A percentile compares a stretch with the other conserved stretches of the same genome.
These are phyloP conservation scores for Immersiporthe knoxdaviesiana DNA, from an alignment of 2,329 filamentous ascomycete genomes.

Conservation along the genomic window DNA sequence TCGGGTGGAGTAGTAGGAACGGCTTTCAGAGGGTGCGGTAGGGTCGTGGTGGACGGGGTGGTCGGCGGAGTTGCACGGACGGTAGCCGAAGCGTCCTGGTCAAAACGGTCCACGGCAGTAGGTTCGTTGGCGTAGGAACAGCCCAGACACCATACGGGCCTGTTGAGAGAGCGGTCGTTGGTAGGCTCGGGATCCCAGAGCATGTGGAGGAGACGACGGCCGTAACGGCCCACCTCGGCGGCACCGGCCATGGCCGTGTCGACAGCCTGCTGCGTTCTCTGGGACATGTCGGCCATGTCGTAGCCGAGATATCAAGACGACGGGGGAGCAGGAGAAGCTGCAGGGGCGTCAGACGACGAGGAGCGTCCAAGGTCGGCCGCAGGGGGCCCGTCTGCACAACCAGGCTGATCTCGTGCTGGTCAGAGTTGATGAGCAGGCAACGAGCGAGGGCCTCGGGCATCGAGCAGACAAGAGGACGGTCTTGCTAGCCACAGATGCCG, in stretches of 20 bases:
- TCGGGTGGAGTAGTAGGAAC: constrained; percentile 51
- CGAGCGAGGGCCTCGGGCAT: neutral
- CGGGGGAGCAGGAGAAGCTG: neutral
- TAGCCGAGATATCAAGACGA: neutral
- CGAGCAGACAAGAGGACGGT: constrained; percentile 3
- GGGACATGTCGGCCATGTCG: constrained; percentile 27
- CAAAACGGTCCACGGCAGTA: neutral
- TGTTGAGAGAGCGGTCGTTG: constrained; percentile 70
- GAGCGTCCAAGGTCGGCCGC: neutral
- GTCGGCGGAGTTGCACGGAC: constrained; percentile 30
- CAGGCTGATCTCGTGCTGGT: neutral
- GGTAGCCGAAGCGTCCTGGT: constrained; percentile 27
- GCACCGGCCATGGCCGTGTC: constrained; percentile 45
- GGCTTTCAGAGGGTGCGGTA: constrained; percentile 22
- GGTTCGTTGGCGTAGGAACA: constrained; percentile 52
- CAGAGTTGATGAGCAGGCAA: neutral
- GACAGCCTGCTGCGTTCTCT: constrained; percentile 36
- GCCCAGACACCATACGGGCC: constrained; percentile 83
- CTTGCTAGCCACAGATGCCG: neutral
- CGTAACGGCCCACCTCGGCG: constrained; percentile 65
- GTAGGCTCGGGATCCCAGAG: constrained; percentile 89
- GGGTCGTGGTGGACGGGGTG: constrained; percentile 22
- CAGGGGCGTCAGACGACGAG: neutral
- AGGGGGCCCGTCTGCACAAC: neutral
- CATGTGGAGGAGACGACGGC: constrained; percentile 83